A percentile compares a stretch with the other conserved stretches of the same genome.
These are phyloP conservation scores for Schizosaccharomyces japonicus DNA, from an alignment of 805 yeast species.

Conservation along the genomic window DNA sequence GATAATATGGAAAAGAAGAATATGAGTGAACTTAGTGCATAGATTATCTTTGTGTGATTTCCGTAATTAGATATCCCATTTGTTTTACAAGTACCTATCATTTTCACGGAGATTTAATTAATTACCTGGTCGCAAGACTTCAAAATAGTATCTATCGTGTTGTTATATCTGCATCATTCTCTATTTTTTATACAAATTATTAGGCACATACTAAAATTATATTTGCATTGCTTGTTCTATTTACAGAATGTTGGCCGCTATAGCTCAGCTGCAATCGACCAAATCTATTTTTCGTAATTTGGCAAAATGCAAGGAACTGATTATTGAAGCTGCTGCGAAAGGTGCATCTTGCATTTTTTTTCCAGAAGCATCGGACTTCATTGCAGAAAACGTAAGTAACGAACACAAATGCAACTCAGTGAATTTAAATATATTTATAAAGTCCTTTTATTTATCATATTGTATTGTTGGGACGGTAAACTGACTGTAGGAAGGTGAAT, in stretches of 20 bases:
- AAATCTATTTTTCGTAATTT: slow-evolving; percentile 38
- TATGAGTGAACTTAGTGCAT: too few species aligned
- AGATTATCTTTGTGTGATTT: too few species aligned
- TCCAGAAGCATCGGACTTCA: slow-evolving; percentile 85
- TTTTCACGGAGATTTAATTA: too few species aligned
- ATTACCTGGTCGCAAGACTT: too few species aligned
- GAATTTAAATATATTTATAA: not conserved
- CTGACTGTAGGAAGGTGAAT: slow-evolving; percentile 23
- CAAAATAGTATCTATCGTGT: too few species aligned
- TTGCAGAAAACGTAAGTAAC: slow-evolving; percentile 27
- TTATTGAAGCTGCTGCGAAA: slow-evolving; percentile 34
- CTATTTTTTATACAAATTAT: too few species aligned
- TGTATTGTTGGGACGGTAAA: too few species aligned
- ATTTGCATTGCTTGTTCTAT: not conserved
- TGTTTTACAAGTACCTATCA: too few species aligned
- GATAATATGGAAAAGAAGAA: too few species aligned
- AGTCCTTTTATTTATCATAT: not conserved
- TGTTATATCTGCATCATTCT: too few species aligned
- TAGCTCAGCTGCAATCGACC: slow-evolving; percentile 69
- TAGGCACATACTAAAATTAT: too few species aligned
- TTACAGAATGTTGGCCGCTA: slow-evolving; percentile 42
- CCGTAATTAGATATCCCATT: too few species aligned
- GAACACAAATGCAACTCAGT: not conserved
- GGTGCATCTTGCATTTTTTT: slow-evolving; percentile 42
- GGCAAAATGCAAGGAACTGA: slow-evolving; percentile 30